Base-by-base conservation (phyloP, 2,329 filamentous ascomycete species). In the Aspergillus vadensis region DNA sequence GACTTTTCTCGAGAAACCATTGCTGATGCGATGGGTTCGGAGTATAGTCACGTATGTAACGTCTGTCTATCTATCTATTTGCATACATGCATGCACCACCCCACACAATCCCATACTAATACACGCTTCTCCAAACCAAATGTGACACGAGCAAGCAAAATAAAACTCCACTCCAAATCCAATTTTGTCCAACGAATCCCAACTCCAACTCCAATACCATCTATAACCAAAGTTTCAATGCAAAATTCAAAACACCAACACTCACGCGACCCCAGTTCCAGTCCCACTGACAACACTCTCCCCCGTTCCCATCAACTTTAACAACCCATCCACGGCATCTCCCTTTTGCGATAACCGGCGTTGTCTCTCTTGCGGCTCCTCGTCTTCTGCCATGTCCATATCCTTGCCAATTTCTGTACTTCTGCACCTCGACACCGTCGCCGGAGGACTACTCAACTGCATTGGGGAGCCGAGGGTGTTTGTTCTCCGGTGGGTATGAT, bases 241-340 rank as follows among this genome's bases (percentile, higher is more conserved):
- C 25, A 19, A 12, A 23, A 27, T 27, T 3, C 25, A 9, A 19
- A 44, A 14, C 15, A 49, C 60, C 60, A 73, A 30, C 30, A 12
- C 32, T 36, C 32, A 36, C 32, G 32, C 32, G 32, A 36, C 5
- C 32, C 32, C 32, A 6, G 32, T 32, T 32, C 30, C 32, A 36
- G 32, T 32, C 1, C 10, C 30, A 32, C 4, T 32, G 14, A 10
- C 30, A 14, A 32, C 32, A 14, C 32, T 1, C 32, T 70, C 69
- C 9, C 70, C 66, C 23, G 74, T 77, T 21, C 70, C 73, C 76
- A 77, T 78, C 12, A 78, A 66, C 60, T 76, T 77, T 36, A 78
- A 63, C 30, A 78, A 59, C 23, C 76, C 76, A 58, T 78, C 75
- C 5, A 77, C 71, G 1, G 76, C 76, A 43, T 76, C 74, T 15